Base-by-base conservation (phyloP, 352 stramenopile genomes). In the Poterioochromonas sp. region DNA sequence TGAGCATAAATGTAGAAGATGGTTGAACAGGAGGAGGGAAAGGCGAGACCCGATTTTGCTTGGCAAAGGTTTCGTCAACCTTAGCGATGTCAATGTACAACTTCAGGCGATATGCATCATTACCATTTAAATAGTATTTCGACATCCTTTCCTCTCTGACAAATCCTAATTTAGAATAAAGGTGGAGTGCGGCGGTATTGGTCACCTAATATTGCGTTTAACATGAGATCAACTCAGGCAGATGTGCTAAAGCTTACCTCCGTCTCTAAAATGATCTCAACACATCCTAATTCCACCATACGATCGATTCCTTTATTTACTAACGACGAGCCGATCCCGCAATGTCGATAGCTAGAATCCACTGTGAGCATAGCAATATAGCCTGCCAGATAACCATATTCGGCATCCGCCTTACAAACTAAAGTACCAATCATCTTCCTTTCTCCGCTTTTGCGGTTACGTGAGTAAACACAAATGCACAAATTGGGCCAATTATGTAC, bases 351-450 rank as follows among this genome's bases (percentile, higher is more conserved):
- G 54, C 87, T 85, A 68, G 92, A 92, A 68, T 96, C 90, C 51
- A 97, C 92, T 0, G 91, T 91, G 69, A 97, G 84, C 92, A 97
- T 97, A 41, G 92, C 92, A 78, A 97, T 97, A 84, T 97, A 97
- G 0, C 92, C 92, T 37, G 89, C 85, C 83, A 88, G 86, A 54
- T 81, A 84, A 39, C 76, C 81, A 12, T 79, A 8, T 49, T 92
- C 87, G 44, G 87, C 80, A 79, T 97, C 92, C 58, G 89, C 84
- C n/a, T 93, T 93, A 78, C 90, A 94, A 79, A 97, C 89, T 58
- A 97, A 92, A 44, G 92, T 90, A 44, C 91, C 92, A 35, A 96
- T 90, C 60, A 95, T 85, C 68, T 90, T 86, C 70, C 91, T 87
- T 76, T 91, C 83, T 8, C 2, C 64, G 0, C 44, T 68, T 80